A percentile compares a stretch with the other conserved stretches of the same genome.
Evolutionary conservation across 495 filamentous ascomycete genomes (phyloP).

Genomic region (Penicillium bovifimosum): DNA sequence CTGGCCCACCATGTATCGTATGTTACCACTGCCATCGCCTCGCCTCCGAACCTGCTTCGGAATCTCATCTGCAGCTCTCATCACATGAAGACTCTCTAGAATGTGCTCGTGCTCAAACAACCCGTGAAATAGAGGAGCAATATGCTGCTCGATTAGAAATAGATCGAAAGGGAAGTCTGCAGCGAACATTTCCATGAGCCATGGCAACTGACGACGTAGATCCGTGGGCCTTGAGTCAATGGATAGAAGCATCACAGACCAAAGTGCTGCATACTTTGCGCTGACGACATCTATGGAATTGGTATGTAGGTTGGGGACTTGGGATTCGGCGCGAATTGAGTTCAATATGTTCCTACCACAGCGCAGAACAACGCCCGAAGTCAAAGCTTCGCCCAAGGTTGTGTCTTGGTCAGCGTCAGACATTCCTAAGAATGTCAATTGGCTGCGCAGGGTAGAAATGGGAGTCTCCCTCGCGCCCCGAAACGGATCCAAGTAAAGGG

Average conservation of each 20-base stretch:
- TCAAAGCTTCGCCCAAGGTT: conserved; percentile 55
- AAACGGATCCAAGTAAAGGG: conserved; percentile 84
- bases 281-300: conserved; percentile 52
- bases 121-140: conserved; percentile 52
- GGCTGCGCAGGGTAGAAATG: conserved; percentile 49
- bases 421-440: conserved; percentile 59
- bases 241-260: conserved; percentile 65
- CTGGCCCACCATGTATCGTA: conserved; percentile 74
- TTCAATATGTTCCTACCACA: conserved; percentile 76
- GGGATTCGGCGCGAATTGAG: conserved; percentile 44
- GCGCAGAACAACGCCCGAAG: conserved; percentile 64
- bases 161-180: conserved; percentile 57
- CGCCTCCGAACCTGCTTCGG: conserved; percentile 49
- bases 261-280: conserved; percentile 70
- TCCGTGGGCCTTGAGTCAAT: conserved; percentile 44
- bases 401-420: conserved; percentile 43
- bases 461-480: conserved; percentile 61
- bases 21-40: conserved; percentile 31
- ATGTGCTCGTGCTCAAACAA: conserved; percentile 42
- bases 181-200: conserved; percentile 62
- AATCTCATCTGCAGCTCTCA: conserved; percentile 56
- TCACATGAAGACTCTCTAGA: conserved; percentile 49
- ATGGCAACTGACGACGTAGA: conserved; percentile 57
- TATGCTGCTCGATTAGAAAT: conserved; percentile 58
- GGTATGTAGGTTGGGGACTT: conserved; percentile 9